phyloP scores from a whole-genome alignment of 2,329 filamentous ascomycete genomes.

The Penicillium decumbens region DNA sequence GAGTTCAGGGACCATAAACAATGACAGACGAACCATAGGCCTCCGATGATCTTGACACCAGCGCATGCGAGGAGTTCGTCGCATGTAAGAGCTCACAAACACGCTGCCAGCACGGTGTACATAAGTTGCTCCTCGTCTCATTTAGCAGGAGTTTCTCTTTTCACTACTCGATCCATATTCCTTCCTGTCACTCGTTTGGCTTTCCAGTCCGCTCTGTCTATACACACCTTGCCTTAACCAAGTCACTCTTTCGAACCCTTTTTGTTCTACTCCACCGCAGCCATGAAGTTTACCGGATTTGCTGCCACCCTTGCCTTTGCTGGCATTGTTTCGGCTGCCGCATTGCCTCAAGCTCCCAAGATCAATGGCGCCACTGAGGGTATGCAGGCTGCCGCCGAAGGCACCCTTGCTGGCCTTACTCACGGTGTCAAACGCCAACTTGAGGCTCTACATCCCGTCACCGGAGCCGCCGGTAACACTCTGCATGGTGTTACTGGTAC shows the following conservation, averaged over 20 bases:
- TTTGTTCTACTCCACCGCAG: constrained; percentile 12
- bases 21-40: constrained; percentile 5
- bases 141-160: neutral
- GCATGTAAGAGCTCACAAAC: constrained; percentile 13
- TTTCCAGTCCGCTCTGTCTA: neutral
- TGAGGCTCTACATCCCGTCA: neutral
- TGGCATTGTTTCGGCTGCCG: constrained; percentile 28
- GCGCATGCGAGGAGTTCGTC: constrained; percentile 15
- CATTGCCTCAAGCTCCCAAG: constrained; percentile 21
- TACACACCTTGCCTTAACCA: constrained; percentile 3
- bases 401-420: constrained; percentile 1
- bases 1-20: constrained; percentile 3
- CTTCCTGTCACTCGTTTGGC: constrained; percentile 23
- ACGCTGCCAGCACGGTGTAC: constrained; percentile 18
- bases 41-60: constrained; percentile 9
- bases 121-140: constrained; percentile 16
- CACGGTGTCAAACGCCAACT: constrained; percentile 8
- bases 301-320: constrained; percentile 30
- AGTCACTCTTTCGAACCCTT: constrained; percentile 24
- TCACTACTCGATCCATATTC: constrained; percentile 15
- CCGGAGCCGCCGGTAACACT: neutral
- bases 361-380: constrained; percentile 3
- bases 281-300: constrained; percentile 38
- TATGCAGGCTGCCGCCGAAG: constrained; percentile 3
- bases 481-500: constrained; percentile 1